Conservation (phyloP, 2,329 filamentous ascomycete genomes). For the Mollisiaceae sp. region DNA sequence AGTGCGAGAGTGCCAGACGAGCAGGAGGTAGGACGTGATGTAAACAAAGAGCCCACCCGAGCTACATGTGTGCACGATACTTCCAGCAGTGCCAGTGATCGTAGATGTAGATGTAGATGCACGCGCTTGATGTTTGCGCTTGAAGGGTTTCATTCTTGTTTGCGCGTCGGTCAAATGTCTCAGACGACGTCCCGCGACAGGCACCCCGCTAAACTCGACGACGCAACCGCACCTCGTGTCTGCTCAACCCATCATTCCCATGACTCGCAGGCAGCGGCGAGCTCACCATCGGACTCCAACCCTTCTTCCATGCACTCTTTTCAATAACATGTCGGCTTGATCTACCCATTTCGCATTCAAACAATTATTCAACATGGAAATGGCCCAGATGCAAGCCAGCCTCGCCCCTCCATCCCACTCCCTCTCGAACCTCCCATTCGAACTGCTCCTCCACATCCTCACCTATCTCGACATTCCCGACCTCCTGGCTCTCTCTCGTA, state of each 20-base stretch:
- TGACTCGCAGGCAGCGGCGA: conserved; percentile 1
- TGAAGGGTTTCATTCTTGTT: conserved; percentile 12
- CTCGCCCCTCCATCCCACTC: background rate
- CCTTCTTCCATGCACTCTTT: background rate
- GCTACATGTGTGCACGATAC: background rate
- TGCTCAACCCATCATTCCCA: background rate
- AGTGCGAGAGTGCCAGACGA: no score
- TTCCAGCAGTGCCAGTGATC: background rate
- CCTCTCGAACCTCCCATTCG: conserved; percentile 37
- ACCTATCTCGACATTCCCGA: conserved; percentile 52
- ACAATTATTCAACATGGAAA: conserved; percentile 5
- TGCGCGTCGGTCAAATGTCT: conserved; percentile 12
- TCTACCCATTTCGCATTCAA: background rate
- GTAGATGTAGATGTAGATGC: background rate
- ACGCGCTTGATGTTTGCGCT: background rate
- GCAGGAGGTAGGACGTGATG: background rate
- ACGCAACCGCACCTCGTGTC: conserved; percentile 16
- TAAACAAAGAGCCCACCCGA: conserved; percentile 12
- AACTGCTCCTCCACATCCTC: conserved; percentile 51
- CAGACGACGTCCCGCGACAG: conserved; percentile 9
- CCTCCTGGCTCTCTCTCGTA: conserved; percentile 48
- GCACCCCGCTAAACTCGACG: conserved; percentile 22
- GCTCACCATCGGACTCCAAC: conserved; percentile 1
- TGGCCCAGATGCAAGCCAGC: conserved; percentile 9
- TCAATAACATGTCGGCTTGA: conserved; percentile 10